Percentiles rank a stretch among this genome's conserved stretches.
Conservation (phyloP, 169 alveolate genomes). For the Plasmodium coatneyi region DNA sequence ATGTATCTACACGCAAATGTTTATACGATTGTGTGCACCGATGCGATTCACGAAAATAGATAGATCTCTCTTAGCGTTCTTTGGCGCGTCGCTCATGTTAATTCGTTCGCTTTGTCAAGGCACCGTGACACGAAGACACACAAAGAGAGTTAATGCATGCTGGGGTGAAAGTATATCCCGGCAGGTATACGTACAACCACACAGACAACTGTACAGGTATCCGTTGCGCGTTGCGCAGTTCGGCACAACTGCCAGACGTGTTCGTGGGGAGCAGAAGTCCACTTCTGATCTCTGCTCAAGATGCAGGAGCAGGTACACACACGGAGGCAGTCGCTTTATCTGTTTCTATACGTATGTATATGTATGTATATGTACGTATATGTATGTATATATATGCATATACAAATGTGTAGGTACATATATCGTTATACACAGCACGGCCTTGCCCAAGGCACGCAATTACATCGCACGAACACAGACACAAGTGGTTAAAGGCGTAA, state of each 20-base stretch:
- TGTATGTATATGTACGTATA: not conserved
- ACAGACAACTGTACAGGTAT: not conserved
- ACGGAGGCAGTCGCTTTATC: not conserved
- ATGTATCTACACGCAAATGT: not conserved
- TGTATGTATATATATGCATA: too few relatives aligned
- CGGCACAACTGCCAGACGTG: not conserved
- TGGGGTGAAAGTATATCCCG: not conserved
- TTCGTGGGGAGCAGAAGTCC: not conserved
- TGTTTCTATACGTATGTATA: not conserved
- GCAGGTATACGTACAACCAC: not conserved
- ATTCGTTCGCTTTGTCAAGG: not conserved
- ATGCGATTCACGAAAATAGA: not conserved
- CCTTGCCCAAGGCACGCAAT: not conserved
- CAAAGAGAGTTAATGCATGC: not conserved
- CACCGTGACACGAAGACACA: not conserved
- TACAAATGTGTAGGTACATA: not conserved
- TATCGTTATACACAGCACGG: not conserved
- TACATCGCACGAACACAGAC: not conserved
- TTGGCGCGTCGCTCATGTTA: not conserved
- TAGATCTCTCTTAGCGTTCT: not conserved
- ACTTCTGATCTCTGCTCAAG: not conserved
- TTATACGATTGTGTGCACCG: not conserved
- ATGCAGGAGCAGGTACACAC: not conserved
- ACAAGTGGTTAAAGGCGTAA: not conserved
- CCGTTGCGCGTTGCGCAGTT: not conserved